A percentile compares a stretch with the other conserved stretches of the same genome.
phyloP scores from a whole-genome alignment of 306 rosid genomes.

The Quillaja saponaria region DNA sequence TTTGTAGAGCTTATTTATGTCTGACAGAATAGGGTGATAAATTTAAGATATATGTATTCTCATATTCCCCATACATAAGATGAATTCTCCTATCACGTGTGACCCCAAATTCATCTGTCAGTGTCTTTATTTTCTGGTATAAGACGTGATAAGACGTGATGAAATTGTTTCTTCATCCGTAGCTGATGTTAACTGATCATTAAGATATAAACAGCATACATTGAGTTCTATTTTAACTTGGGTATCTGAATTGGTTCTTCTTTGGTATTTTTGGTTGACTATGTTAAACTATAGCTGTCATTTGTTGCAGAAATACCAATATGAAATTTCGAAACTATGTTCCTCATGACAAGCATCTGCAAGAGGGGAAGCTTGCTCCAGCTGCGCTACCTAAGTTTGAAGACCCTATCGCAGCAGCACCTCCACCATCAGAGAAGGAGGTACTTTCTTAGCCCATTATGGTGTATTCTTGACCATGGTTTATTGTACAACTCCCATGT shows the following conservation, averaged over 20 bases:
- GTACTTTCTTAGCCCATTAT: slow-evolving; percentile 27
- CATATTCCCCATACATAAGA: background rate
- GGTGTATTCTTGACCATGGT: background rate
- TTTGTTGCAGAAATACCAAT: slow-evolving; percentile 45
- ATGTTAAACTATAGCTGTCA: background rate
- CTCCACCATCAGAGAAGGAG: slow-evolving; percentile 56
- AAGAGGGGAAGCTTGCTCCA: slow-evolving; percentile 81
- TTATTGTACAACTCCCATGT: slow-evolving; percentile 8
- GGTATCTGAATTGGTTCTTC: background rate
- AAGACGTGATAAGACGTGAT: background rate
- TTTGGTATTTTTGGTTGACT: background rate
- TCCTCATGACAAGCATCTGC: slow-evolving; percentile 88
- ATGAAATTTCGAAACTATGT: slow-evolving; percentile 94
- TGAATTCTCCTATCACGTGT: background rate
- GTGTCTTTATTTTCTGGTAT: background rate
- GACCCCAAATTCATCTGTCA: background rate
- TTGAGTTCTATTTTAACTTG: background rate
- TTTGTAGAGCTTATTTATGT: no score
- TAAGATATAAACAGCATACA: background rate
- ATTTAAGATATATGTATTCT: no score
- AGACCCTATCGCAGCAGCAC: slow-evolving; percentile 66
- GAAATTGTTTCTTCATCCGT: background rate
- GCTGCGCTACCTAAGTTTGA: slow-evolving; percentile 84
- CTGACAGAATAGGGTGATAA: no score
- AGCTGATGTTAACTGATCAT: background rate